These are phyloP conservation scores for Hippophae rhamnoides DNA, from an alignment of 306 rosid species.

Conservation along the genomic window DNA sequence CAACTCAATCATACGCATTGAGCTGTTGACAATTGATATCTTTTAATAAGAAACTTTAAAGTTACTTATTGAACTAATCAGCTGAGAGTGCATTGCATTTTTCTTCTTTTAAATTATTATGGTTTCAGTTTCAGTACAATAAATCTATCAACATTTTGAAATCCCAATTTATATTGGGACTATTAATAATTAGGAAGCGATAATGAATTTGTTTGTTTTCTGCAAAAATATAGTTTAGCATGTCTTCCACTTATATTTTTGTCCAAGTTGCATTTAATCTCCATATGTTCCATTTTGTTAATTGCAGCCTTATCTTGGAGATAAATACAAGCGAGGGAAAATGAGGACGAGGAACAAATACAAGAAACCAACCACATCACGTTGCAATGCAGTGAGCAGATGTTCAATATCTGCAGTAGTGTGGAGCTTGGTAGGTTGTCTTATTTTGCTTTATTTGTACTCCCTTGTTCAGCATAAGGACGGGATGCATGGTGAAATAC, in stretches of 20 bases:
- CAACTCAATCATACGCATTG: constrained; percentile 1
- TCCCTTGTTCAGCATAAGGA: constrained; percentile 33
- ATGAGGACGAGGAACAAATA: constrained; percentile 81
- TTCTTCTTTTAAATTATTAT: neutral
- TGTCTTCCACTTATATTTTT: constrained; percentile 30
- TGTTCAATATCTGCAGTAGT: constrained; percentile 40
- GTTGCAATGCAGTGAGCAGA: constrained; percentile 76
- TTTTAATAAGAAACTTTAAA: neutral
- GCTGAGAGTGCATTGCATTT: neutral
- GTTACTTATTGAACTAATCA: neutral
- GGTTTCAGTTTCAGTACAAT: neutral
- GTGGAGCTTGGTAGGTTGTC: constrained; percentile 76
- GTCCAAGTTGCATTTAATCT: constrained; percentile 33
- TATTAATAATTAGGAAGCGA: neutral
- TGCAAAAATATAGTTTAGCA: constrained; percentile 19
- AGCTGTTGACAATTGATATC: constrained; percentile 7
- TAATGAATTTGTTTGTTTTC: constrained; percentile 3
- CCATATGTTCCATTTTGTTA: constrained; percentile 60
- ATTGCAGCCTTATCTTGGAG: constrained; percentile 62
- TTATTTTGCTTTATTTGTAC: constrained; percentile 55
- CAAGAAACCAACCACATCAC: constrained; percentile 66
- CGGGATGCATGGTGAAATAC: constrained; percentile 25
- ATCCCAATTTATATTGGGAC: neutral
- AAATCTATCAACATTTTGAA: too few relatives aligned
- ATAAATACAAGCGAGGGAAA: constrained; percentile 46